These are phyloP conservation scores for Chaetomium globosum DNA, from an alignment of 2,329 filamentous ascomycete species.

Conservation along the genomic window DNA sequence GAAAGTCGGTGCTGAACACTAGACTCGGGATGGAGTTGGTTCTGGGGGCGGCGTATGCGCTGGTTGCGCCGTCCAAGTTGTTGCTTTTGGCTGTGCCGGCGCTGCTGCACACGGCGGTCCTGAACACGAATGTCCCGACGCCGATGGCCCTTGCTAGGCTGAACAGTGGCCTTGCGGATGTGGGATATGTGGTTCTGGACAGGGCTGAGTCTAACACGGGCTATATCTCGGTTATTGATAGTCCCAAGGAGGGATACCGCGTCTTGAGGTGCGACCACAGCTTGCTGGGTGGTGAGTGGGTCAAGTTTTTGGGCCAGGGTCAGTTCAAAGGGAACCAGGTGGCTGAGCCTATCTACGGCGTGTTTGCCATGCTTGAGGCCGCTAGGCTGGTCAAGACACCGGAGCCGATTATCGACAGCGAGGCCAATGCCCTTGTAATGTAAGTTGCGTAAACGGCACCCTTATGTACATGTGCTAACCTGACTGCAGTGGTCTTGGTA, in stretches of 20 bases:
- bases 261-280: slow-evolving; percentile 93
- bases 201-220: slow-evolving; percentile 85
- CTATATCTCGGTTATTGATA: slow-evolving; percentile 89
- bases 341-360: slow-evolving; percentile 86
- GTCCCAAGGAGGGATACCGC: slow-evolving; percentile 68
- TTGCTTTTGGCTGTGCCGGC: slow-evolving; percentile 71
- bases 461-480: slow-evolving; percentile 28
- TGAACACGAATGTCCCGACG: slow-evolving; percentile 74
- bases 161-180: slow-evolving; percentile 65
- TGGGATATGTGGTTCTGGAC: slow-evolving; percentile 76
- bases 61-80: slow-evolving; percentile 69
- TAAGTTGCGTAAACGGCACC: slow-evolving; percentile 49
- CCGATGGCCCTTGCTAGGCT: slow-evolving; percentile 61
- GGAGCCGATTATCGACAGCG: slow-evolving; percentile 57
- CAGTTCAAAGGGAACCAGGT: slow-evolving; percentile 57
- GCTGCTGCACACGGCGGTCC: slow-evolving; percentile 67
- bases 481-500: slow-evolving; percentile 72
- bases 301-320: slow-evolving; percentile 55
- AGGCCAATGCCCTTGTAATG: slow-evolving; percentile 83
- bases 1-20: slow-evolving; percentile 65
- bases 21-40: slow-evolving; percentile 72
- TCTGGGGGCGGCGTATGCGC: slow-evolving; percentile 65
- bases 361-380: slow-evolving; percentile 95
- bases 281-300: slow-evolving; percentile 90
- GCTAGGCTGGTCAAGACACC: slow-evolving; percentile 74